Conservation (phyloP, 129 eudicot genomes). For the Apium graveolens region DNA sequence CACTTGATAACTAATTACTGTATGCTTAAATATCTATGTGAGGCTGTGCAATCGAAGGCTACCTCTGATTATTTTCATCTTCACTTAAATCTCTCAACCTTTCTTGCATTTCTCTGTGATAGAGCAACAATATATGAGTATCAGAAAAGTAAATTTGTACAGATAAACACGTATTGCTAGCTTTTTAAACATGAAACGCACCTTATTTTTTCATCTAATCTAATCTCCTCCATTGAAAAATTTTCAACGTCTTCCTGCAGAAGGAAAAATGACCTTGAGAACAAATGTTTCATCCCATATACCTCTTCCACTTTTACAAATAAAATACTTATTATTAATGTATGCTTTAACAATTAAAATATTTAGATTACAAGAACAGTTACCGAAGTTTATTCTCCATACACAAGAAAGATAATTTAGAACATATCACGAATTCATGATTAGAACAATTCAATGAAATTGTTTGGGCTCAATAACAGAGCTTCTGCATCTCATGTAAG, state of each 20-base stretch:
- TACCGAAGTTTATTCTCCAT: not conserved
- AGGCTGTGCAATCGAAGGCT: not conserved
- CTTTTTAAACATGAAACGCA: constrained; percentile 8
- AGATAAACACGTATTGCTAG: not conserved
- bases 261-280: constrained; percentile 8
- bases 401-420: not conserved
- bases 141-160: constrained; percentile 13
- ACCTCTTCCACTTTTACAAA: not conserved
- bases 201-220: constrained; percentile 89
- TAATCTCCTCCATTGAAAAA: constrained; percentile 63
- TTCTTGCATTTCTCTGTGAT: constrained; percentile 81
- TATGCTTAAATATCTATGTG: not conserved
- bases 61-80: constrained; percentile 81
- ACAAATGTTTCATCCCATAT: not conserved
- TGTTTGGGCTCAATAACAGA: constrained; percentile 1
- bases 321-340: not conserved
- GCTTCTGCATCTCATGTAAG: not conserved
- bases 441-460: not conserved
- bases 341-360: not conserved
- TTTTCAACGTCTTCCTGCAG: constrained; percentile 79
- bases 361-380: not conserved
- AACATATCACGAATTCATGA: not conserved
- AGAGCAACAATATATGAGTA: constrained; percentile 19
- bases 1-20: not conserved
- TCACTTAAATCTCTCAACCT: constrained; percentile 72